Evolutionary conservation across 345 rosid species (phyloP).

Genomic region (Boechera stricta): DNA sequence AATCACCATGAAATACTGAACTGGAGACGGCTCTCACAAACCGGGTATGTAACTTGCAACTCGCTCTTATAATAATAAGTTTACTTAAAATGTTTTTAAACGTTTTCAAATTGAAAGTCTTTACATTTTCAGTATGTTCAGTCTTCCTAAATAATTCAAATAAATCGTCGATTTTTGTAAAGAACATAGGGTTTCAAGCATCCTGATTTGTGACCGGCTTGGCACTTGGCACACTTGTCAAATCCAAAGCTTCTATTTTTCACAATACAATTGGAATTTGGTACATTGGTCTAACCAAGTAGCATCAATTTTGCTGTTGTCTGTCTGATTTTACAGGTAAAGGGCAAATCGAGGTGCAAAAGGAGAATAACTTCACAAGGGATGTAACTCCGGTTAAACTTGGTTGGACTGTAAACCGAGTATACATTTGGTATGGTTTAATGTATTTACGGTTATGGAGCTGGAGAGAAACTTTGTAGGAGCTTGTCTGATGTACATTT

Average conservation of each 20-base stretch:
- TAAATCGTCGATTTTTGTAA: not conserved
- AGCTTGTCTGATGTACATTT: slow-evolving; percentile 40
- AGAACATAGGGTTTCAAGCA: not conserved
- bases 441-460: slow-evolving; percentile 40
- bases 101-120: not conserved
- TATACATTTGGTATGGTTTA: slow-evolving; percentile 37
- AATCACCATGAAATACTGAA: slow-evolving; percentile 85
- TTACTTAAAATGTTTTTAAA: not conserved
- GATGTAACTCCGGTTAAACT: slow-evolving; percentile 30
- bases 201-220: slow-evolving; percentile 1
- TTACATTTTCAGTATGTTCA: not conserved
- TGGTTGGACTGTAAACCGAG: slow-evolving; percentile 38
- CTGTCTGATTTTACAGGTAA: slow-evolving; percentile 31
- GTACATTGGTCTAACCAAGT: slow-evolving; percentile 18
- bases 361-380: slow-evolving; percentile 22
- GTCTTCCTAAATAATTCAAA: slow-evolving; percentile 2
- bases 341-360: slow-evolving; percentile 6
- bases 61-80: slow-evolving; percentile 23
- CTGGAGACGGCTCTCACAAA: slow-evolving; percentile 89
- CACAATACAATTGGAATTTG: slow-evolving; percentile 9
- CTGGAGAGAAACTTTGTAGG: slow-evolving; percentile 39
- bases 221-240: not conserved
- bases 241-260: not conserved
- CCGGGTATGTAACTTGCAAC: slow-evolving; percentile 61
- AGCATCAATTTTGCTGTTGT: slow-evolving; percentile 11